A percentile compares a stretch with the other conserved stretches of the same genome.
Evolutionary conservation across 805 yeast species (phyloP).

Genomic region (Nakazawaea siamensis): DNA sequence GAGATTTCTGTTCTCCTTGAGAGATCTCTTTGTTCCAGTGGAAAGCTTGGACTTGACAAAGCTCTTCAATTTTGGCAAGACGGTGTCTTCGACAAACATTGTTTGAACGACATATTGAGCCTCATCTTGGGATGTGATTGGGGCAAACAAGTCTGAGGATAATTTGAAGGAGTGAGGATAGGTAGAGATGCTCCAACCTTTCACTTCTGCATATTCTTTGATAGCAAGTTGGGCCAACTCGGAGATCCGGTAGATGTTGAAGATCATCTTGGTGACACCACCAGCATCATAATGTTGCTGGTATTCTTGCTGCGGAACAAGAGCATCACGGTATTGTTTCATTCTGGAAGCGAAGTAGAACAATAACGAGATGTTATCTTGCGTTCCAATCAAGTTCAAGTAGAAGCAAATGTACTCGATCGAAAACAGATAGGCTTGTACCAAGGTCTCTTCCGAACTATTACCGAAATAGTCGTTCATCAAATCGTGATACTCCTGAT

Average conservation of each 20-base stretch:
- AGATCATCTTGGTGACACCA: conserved; percentile 8
- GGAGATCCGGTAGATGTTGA: conserved; percentile 53
- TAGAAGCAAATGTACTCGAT: conserved; percentile 53
- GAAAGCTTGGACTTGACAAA: conserved; percentile 19
- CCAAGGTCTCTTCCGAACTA: conserved; percentile 13
- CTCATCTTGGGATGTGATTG: conserved; percentile 47
- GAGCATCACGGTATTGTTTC: conserved; percentile 67
- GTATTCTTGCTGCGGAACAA: conserved; percentile 25
- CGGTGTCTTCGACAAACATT: conserved; percentile 44
- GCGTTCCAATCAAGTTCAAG: conserved; percentile 49
- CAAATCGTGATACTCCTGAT: conserved; percentile 49
- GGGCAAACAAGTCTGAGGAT: conserved; percentile 62
- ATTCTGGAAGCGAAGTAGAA: conserved; percentile 73
- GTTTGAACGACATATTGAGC: conserved; percentile 49
- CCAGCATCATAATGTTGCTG: conserved; percentile 4
- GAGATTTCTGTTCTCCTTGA: background rate
- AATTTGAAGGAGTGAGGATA: conserved; percentile 76
- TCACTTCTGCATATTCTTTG: conserved; percentile 45
- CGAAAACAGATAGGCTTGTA: conserved; percentile 44
- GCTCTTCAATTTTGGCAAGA: conserved; percentile 28
- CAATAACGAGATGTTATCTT: conserved; percentile 62
- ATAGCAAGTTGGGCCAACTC: conserved; percentile 67
- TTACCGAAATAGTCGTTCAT: conserved; percentile 18
- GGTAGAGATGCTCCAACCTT: conserved; percentile 59
- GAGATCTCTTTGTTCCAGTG: background rate